These are phyloP conservation scores for Backusella tuberculispora DNA, from an alignment of 192 early-diverging fungal genomes.

Conservation along the genomic window DNA sequence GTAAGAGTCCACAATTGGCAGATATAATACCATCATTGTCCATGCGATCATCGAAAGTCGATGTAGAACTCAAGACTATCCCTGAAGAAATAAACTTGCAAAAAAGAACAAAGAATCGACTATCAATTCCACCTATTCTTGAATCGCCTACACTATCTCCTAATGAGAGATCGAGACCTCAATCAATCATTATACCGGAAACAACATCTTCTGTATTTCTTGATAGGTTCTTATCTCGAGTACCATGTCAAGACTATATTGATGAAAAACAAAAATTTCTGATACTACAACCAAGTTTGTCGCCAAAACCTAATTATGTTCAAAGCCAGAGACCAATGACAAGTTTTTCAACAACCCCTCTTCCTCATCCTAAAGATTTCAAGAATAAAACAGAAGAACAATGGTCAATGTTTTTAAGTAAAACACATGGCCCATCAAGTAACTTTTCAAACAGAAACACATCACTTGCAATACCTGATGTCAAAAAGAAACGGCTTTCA, in stretches of 20 bases:
- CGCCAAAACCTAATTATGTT: neutral
- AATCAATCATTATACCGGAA: constrained; percentile 1
- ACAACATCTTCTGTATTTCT: constrained; percentile 6
- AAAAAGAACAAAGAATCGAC: neutral
- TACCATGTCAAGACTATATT: neutral
- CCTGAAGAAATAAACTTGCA: constrained; percentile 13
- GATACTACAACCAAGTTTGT: neutral
- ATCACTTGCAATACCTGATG: neutral
- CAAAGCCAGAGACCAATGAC: neutral
- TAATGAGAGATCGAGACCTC: constrained; percentile 11
- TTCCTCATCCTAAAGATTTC: neutral
- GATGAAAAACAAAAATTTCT: neutral
- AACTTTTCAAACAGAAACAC: neutral
- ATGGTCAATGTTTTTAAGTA: neutral
- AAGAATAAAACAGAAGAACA: neutral
- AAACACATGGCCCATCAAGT: neutral
- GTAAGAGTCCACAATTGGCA: neutral
- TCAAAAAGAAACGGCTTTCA: constrained; percentile 12
- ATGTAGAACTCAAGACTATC: constrained; percentile 10
- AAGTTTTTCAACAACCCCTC: neutral
- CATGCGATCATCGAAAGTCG: constrained; percentile 7
- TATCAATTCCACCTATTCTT: neutral
- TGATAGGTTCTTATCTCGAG: constrained; percentile 5
- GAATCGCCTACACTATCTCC: constrained; percentile 3
- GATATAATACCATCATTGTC: constrained; percentile 8